Percentiles rank a stretch among this genome's conserved stretches.
Conservation (phyloP, 495 filamentous ascomycete genomes). For the Saxophila tyrrhenica region DNA sequence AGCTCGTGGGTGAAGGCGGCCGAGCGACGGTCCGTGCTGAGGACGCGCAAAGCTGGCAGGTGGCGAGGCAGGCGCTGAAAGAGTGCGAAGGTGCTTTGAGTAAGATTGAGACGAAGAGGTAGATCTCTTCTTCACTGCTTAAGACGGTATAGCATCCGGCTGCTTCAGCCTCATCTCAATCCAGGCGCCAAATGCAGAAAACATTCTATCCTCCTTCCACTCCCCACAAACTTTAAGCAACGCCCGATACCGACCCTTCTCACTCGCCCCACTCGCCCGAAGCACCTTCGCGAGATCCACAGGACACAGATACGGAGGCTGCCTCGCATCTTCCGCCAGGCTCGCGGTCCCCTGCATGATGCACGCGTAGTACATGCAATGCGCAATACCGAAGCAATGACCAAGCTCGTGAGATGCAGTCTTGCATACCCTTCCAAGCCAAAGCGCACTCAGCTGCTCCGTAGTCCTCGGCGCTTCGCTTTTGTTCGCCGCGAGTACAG, state of each 20-base stretch:
- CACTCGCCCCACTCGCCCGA: slow-evolving; percentile 30
- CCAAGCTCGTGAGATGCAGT: slow-evolving; percentile 54
- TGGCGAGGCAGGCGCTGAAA: slow-evolving; percentile 30
- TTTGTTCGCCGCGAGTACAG: not conserved
- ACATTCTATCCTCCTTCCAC: slow-evolving; percentile 8
- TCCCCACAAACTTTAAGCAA: slow-evolving; percentile 36
- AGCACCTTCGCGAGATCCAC: slow-evolving; percentile 48
- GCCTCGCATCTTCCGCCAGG: slow-evolving; percentile 50
- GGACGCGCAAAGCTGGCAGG: slow-evolving; percentile 29
- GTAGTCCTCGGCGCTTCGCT: not conserved
- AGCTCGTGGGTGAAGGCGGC: slow-evolving; percentile 42
- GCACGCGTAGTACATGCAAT: slow-evolving; percentile 61
- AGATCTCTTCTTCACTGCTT: not conserved
- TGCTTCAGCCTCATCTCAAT: slow-evolving; percentile 1
- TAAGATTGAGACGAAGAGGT: not conserved
- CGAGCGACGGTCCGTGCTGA: slow-evolving; percentile 27
- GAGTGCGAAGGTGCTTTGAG: slow-evolving; percentile 45
- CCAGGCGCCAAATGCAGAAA: slow-evolving; percentile 19
- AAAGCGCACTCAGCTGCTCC: slow-evolving; percentile 28
- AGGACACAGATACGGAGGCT: slow-evolving; percentile 57
- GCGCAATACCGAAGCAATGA: slow-evolving; percentile 54
- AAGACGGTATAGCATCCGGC: not conserved
- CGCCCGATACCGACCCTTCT: slow-evolving; percentile 33
- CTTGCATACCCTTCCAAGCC: slow-evolving; percentile 46
- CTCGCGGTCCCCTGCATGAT: slow-evolving; percentile 54